These are phyloP conservation scores for Aspergillus neotritici DNA, from an alignment of 2,329 filamentous ascomycete species.

Conservation along the genomic window DNA sequence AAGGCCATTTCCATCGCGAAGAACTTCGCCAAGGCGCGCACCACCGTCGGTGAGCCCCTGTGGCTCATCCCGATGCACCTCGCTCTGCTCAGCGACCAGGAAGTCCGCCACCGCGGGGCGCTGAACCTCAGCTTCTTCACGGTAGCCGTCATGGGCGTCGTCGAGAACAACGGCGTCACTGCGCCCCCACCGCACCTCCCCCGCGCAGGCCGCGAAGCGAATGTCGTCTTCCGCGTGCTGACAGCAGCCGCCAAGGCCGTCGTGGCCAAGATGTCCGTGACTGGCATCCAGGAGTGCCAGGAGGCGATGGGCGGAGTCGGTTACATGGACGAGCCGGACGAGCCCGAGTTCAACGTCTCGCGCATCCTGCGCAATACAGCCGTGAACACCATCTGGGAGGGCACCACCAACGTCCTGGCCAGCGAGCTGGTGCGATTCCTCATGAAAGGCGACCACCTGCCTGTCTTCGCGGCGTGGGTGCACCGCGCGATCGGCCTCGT, in stretches of 20 bases:
- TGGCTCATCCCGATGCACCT: constrained; percentile 40
- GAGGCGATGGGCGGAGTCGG: constrained; percentile 36
- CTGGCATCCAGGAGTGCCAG: constrained; percentile 34
- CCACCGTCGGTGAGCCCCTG: constrained; percentile 32
- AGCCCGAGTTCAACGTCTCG: constrained; percentile 61
- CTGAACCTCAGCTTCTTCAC: constrained; percentile 35
- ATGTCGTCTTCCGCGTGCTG: constrained; percentile 24
- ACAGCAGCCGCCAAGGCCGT: constrained; percentile 32
- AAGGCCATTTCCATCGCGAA: constrained; percentile 38
- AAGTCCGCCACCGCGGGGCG: constrained; percentile 35
- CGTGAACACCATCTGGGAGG: constrained; percentile 60
- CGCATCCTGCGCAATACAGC: constrained; percentile 60
- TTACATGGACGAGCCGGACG: constrained; percentile 39
- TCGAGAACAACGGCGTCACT: constrained; percentile 52
- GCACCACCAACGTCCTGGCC: constrained; percentile 66
- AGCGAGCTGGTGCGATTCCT: constrained; percentile 43
- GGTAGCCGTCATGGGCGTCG: constrained; percentile 27
- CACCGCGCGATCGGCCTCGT: constrained; percentile 29
- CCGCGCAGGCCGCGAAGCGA: constrained; percentile 17
- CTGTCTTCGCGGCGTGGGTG: constrained; percentile 38
- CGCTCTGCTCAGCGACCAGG: constrained; percentile 32
- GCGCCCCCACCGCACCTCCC: constrained; percentile 40
- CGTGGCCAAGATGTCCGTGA: constrained; percentile 28
- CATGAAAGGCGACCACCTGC: constrained; percentile 19
- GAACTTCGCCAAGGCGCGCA: constrained; percentile 37